These are phyloP conservation scores for Alternaria arborescens DNA, from an alignment of 2,329 filamentous ascomycete species.

Conservation along the genomic window DNA sequence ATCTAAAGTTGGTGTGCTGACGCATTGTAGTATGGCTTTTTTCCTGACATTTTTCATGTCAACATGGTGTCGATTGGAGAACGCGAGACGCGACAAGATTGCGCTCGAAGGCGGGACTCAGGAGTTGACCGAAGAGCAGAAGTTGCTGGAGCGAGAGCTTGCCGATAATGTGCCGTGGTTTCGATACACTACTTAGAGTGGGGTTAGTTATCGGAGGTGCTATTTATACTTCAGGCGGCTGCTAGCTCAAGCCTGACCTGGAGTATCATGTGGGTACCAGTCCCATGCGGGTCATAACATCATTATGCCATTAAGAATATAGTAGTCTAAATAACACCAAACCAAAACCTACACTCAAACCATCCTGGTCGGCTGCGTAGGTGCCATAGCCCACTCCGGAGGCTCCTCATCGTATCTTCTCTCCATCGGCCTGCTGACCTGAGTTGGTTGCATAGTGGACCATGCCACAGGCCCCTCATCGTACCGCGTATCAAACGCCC, in stretches of 20 bases:
- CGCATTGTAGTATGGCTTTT: slow-evolving; percentile 55
- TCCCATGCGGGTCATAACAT: slow-evolving; percentile 17
- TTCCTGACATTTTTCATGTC: slow-evolving; percentile 65
- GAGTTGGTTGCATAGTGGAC: slow-evolving; percentile 26
- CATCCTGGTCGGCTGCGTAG: slow-evolving; percentile 34
- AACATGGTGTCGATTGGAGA: slow-evolving; percentile 65
- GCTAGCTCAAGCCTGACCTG: not conserved
- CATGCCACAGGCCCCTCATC: slow-evolving; percentile 31
- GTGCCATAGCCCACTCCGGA: slow-evolving; percentile 19
- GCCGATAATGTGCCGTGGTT: slow-evolving; percentile 64
- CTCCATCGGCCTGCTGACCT: slow-evolving; percentile 11
- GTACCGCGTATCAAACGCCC: slow-evolving; percentile 29
- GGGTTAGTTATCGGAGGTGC: not conserved
- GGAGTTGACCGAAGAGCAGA: slow-evolving; percentile 65
- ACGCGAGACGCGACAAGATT: slow-evolving; percentile 61
- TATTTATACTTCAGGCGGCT: not conserved
- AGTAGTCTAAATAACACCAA: not conserved
- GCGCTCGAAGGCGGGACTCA: slow-evolving; percentile 48
- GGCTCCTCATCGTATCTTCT: slow-evolving; percentile 18
- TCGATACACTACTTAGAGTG: slow-evolving; percentile 40
- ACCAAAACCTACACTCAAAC: slow-evolving; percentile 13
- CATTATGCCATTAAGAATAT: slow-evolving; percentile 27
- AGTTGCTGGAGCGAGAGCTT: slow-evolving; percentile 60
- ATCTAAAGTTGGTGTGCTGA: slow-evolving; percentile 5
- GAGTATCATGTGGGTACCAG: not conserved